phyloP scores from a whole-genome alignment of 176 grass and related monocot genomes.

The Ananas comosus region DNA sequence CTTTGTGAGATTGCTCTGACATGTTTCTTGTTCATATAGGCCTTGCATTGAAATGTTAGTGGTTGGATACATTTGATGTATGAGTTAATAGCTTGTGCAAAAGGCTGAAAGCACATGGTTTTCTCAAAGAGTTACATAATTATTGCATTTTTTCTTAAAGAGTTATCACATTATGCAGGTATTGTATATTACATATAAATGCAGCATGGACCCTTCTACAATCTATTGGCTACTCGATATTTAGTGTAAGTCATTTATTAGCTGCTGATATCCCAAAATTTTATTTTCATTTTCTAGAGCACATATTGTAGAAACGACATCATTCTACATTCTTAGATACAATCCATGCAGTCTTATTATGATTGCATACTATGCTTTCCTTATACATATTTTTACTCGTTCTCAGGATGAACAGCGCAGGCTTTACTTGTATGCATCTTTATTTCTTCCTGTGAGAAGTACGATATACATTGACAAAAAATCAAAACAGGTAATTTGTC shows the following conservation, averaged over 20 bases:
- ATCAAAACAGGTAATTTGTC: conserved; percentile 53
- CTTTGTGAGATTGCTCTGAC: neutral
- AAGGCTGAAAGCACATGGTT: too few relatives aligned
- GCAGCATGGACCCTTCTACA: conserved; percentile 74
- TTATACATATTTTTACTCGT: too few relatives aligned
- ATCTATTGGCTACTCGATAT: conserved; percentile 46
- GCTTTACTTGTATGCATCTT: conserved; percentile 64
- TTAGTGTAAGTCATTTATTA: conserved; percentile 42
- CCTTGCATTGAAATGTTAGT: neutral
- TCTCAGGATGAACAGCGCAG: conserved; percentile 68
- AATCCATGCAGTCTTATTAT: neutral
- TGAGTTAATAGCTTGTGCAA: neutral
- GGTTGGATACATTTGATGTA: neutral
- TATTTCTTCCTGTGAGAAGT: conserved; percentile 59
- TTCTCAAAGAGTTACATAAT: too few relatives aligned
- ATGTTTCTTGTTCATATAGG: neutral
- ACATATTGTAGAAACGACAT: neutral
- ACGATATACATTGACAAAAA: conserved; percentile 69
- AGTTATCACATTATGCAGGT: conserved; percentile 29
- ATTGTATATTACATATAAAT: conserved; percentile 59
- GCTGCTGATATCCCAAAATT: conserved; percentile 26
- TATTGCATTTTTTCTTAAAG: neutral
- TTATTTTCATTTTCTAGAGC: conserved; percentile 9
- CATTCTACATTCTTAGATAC: neutral
- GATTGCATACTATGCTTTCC: too few relatives aligned